phyloP scores from a whole-genome alignment of 2,329 filamentous ascomycete species.

The Cercospora citrullina region DNA sequence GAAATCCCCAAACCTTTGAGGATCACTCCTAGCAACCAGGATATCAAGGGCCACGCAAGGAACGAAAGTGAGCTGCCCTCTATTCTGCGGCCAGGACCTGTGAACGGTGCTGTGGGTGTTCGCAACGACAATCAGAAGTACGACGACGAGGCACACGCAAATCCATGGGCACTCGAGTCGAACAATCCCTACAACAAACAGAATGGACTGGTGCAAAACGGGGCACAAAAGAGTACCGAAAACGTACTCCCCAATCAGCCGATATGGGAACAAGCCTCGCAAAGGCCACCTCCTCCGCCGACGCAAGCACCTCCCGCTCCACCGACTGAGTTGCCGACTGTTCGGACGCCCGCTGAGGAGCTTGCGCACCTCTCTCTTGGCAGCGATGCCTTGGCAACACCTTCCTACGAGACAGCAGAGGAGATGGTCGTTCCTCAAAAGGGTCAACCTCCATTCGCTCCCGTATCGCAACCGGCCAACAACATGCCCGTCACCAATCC shows the following conservation, averaged over 20 bases:
- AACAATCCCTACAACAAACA: conserved; percentile 29
- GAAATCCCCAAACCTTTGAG: conserved; percentile 36
- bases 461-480: conserved; percentile 22
- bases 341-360: conserved; percentile 44
- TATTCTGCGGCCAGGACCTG: conserved; percentile 31
- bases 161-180: conserved; percentile 33
- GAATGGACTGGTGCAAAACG: conserved; percentile 12
- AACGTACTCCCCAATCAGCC: conserved; percentile 35
- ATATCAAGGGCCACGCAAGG: conserved; percentile 20
- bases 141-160: conserved; percentile 30
- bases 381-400: conserved; percentile 26
- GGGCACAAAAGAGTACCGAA: conserved; percentile 28
- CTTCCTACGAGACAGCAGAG: conserved; percentile 29
- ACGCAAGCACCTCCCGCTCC: conserved; percentile 23
- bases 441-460: conserved; percentile 32
- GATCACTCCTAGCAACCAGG: conserved; percentile 30
- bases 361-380: conserved; percentile 42
- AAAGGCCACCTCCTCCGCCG: conserved; percentile 27
- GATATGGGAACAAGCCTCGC: conserved; percentile 41
- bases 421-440: conserved; percentile 32
- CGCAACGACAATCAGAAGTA: conserved; percentile 25
- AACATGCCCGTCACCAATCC: conserved; percentile 27
- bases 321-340: conserved; percentile 45
- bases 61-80: conserved; percentile 31
- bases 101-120: conserved; percentile 17